Percentiles rank a stretch among this genome's conserved stretches.
These are phyloP conservation scores for Xylaria sp. DNA, from an alignment of 2,329 filamentous ascomycete genomes.

Conservation along the genomic window DNA sequence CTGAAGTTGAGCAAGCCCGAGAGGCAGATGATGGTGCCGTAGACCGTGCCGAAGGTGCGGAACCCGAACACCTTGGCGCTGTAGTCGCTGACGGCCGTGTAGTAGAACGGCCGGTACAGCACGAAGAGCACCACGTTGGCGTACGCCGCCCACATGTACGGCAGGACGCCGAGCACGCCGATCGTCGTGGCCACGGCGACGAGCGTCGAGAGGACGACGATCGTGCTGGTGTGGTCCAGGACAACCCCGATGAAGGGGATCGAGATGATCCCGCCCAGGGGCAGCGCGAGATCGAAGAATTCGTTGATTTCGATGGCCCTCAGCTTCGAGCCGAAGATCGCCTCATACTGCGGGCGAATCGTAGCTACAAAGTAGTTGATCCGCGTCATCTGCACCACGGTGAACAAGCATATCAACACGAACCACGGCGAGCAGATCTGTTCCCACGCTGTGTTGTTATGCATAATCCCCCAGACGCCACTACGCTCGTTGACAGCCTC, in stretches of 20 bases:
- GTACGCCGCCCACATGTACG: constrained; percentile 71
- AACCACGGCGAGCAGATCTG: constrained; percentile 86
- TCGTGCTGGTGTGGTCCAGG: constrained; percentile 75
- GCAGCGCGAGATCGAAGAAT: constrained; percentile 85
- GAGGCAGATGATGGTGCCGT: constrained; percentile 85
- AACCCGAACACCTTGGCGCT: constrained; percentile 91
- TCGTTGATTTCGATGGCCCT: constrained; percentile 73
- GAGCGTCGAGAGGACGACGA: constrained; percentile 69
- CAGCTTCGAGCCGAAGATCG: constrained; percentile 65
- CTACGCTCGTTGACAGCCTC: constrained; percentile 70
- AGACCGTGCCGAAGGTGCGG: constrained; percentile 90
- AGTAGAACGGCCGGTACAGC: constrained; percentile 85
- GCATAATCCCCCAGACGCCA: constrained; percentile 86
- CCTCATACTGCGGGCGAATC: constrained; percentile 78
- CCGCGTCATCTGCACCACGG: constrained; percentile 73
- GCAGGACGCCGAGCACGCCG: constrained; percentile 75
- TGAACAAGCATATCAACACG: constrained; percentile 80
- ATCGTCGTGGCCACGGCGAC: constrained; percentile 74
- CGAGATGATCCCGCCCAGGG: constrained; percentile 79
- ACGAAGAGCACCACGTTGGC: constrained; percentile 79
- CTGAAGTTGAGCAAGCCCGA: constrained; percentile 83
- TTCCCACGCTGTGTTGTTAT: constrained; percentile 68
- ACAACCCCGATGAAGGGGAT: constrained; percentile 84
- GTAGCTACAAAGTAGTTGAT: constrained; percentile 96
- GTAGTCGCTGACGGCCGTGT: constrained; percentile 89